Evolutionary conservation across 768 basidiomycete species (phyloP), one percentile per base, ranked within the genome.

Genomic region (Macrolepiota fuliginosa): DNA sequence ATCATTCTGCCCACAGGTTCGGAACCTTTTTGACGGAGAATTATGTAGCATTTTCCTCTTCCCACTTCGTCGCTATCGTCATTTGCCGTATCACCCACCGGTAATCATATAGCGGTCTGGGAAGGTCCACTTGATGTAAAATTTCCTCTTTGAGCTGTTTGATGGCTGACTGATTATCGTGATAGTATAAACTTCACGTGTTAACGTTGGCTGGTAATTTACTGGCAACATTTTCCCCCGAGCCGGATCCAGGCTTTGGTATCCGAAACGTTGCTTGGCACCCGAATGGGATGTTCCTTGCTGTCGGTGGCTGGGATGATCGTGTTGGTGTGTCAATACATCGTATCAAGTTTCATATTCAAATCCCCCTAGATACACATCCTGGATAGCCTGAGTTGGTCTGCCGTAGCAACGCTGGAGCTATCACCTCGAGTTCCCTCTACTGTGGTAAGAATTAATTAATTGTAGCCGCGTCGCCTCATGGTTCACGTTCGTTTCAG

Each of bases 271-370:
- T 89, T 0, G 76, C 83, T 19, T 98, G 95, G 95, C 92, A 95
- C 73, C 95, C 94, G 3, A 89, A 79, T 58, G 92, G 94, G 4
- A 78, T 83, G 68, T 95, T 91, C 70, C 76, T 97, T 9, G 90
- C 88, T 1, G 79, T 95, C 0, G 88, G 86, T 12, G 95, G 95
- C 11, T 95, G 90, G 86, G 94, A 96, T 73, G 93, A 95, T 67
- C 92, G 90, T 75, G 93, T 90, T 58, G 45, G 76, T 65, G 37
- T 49, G 50, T 58, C 25, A 56, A 51, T 35, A 35, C 58, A 39
- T 15, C 3, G 39, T 3, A 50, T 12, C 7, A 52, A 54, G 39
- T 25, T 32, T 50, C 19, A 42, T 45, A 52, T 64, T 54, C 52
- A 63, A 24, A 60, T 52, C 61, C 42, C 29, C 37, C 15, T 22